phyloP scores from a whole-genome alignment of 2,329 filamentous ascomycete genomes.

The Escovopsis sp. region DNA sequence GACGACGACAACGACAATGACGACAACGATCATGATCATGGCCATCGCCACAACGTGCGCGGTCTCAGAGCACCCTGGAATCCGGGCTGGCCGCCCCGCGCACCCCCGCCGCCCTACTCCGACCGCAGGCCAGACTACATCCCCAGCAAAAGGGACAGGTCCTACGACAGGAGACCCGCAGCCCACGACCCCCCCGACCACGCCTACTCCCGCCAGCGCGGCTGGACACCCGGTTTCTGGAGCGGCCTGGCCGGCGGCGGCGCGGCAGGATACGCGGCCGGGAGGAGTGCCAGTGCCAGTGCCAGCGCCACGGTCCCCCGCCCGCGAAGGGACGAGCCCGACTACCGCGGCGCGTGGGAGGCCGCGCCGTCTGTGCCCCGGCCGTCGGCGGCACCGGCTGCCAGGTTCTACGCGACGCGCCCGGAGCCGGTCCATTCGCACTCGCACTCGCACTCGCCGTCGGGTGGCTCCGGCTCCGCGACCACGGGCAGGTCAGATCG shows the following conservation, averaged over 20 bases:
- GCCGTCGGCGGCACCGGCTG: constrained; percentile 6
- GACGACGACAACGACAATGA: no score
- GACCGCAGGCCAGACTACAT: constrained; percentile 20
- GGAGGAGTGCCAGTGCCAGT: constrained; percentile 27
- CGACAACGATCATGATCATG: constrained; percentile 11
- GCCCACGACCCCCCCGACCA: no score
- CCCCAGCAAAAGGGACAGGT: constrained; percentile 1
- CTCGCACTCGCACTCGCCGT: constrained; percentile 10
- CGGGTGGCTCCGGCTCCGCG: constrained; percentile 22
- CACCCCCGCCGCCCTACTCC: constrained; percentile 36
- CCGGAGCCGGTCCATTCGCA: no score
- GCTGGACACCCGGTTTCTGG: constrained; percentile 66
- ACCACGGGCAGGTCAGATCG: constrained; percentile 28
- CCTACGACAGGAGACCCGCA: no score
- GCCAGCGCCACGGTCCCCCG: constrained; percentile 14
- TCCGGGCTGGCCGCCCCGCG: constrained; percentile 24
- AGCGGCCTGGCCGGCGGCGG: constrained; percentile 52
- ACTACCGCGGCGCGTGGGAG: constrained; percentile 18
- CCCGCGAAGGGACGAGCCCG: constrained; percentile 10
- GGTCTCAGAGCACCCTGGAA: constrained; percentile 26
- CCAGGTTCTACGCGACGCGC: no score
- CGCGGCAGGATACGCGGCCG: constrained; percentile 51
- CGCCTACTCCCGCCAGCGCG: constrained; percentile 17
- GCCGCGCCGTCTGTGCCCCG: constrained; percentile 7
- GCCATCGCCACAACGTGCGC: constrained; percentile 24